Base-by-base conservation (phyloP, 202 grass and related monocot genomes). In the Digitaria exilis region DNA sequence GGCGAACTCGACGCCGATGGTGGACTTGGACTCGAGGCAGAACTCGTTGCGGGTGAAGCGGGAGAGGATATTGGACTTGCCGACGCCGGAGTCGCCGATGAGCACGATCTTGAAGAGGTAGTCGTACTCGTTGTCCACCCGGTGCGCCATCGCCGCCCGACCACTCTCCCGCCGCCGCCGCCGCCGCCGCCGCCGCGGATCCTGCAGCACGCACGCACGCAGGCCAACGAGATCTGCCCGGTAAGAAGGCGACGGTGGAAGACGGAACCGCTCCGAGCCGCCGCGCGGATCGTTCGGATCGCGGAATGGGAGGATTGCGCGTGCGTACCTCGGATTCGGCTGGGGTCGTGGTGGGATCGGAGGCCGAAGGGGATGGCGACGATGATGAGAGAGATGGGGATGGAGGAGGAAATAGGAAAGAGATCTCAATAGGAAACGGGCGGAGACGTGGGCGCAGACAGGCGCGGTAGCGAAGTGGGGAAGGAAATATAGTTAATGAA, bases 71-170 rank as follows among this genome's bases (percentile, higher is more conserved):
- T 94, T 94, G 39, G 92, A 94, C 77, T 94, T 94, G 65, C 92
- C 92, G 7, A 94, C 92, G 48, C 92, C 92, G 52, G 86, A 89
- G 51, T 94, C 92, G n/a, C 92, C 92, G 61, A 94, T 94, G 68
- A 94, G 81, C 65, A 94, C 92, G 76, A 94, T 92, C 89, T 94
- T 94, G 81, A 94, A 94, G 22, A 94, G 89, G 67, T 94, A 94
- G 21, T 87, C 88, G 77, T 94, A 94, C 78, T 94, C 92, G 69
- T 94, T 86, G 87, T 94, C 89, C 15, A 92, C 84, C 32, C 92
- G 84, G 79, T 96, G 90, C 45, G 57, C 57, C 57, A 97, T 93
- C 37, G 76, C 77, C 42, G 32, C 62, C 51, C 43, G 13, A 13
- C 71, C 30, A 1, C 58, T n/a, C n/a, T n/a, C n/a, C n/a, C n/a